Conservation (phyloP, 306 rosid genomes). For the Carpinus fangiana region DNA sequence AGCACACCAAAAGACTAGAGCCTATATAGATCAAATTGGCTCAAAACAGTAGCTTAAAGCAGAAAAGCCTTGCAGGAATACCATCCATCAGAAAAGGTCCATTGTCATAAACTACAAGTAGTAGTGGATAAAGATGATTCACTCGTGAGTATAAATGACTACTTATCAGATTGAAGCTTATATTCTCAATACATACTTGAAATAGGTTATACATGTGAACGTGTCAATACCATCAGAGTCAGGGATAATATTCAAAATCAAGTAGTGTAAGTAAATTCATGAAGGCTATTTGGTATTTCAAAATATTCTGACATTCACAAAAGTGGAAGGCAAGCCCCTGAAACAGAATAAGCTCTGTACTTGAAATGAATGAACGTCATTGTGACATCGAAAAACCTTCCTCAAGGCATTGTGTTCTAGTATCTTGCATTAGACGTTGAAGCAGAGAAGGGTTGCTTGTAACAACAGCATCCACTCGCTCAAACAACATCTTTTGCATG, state of each 20-base stretch:
- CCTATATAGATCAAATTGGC: not conserved
- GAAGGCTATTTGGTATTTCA: not conserved
- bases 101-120: not conserved
- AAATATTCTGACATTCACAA: constrained; percentile 9
- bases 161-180: no score
- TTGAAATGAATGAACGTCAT: constrained; percentile 25
- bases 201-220: not conserved
- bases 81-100: not conserved
- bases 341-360: not conserved
- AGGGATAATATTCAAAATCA: not conserved
- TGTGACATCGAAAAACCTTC: constrained; percentile 61
- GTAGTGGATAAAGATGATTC: not conserved
- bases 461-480: constrained; percentile 75
- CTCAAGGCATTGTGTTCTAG: constrained; percentile 66
- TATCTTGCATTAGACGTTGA: constrained; percentile 72
- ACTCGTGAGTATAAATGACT: no score
- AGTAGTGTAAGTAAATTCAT: not conserved
- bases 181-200: not conserved
- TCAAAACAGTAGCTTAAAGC: not conserved
- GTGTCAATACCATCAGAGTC: not conserved
- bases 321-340: constrained; percentile 1
- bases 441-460: constrained; percentile 77
- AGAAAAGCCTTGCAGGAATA: not conserved
- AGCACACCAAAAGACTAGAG: no score
- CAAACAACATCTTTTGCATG: constrained; percentile 64